These are phyloP conservation scores for Thelonectria blattea DNA, from an alignment of 2,329 filamentous ascomycete species.

Conservation along the genomic window DNA sequence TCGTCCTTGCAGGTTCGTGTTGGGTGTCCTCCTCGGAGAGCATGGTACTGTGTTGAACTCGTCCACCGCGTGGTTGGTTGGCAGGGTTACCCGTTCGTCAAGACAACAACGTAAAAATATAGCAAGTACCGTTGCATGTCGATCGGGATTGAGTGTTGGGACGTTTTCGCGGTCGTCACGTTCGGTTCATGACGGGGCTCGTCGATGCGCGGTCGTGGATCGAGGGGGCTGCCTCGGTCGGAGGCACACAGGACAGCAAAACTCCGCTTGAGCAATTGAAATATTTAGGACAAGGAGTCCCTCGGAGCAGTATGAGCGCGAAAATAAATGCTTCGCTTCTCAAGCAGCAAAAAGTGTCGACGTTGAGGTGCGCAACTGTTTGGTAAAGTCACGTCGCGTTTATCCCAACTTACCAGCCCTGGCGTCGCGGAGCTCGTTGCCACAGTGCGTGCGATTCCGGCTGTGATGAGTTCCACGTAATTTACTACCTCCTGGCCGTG, in stretches of 20 bases:
- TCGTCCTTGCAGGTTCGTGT: conserved; percentile 45
- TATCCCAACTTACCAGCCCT: conserved; percentile 29
- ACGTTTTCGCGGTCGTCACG: conserved; percentile 32
- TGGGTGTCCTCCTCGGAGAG: conserved; percentile 58
- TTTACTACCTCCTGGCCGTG: conserved; percentile 20
- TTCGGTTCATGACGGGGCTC: conserved; percentile 34
- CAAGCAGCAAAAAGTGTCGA: conserved; percentile 18
- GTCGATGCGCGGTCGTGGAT: conserved; percentile 32
- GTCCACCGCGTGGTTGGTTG: conserved; percentile 62
- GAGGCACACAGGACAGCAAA: conserved; percentile 5
- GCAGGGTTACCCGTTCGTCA: conserved; percentile 48
- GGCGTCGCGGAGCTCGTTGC: conserved; percentile 36
- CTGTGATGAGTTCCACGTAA: neutral
- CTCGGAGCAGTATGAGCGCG: conserved; percentile 16
- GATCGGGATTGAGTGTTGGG: conserved; percentile 30
- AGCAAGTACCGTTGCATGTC: conserved; percentile 40
- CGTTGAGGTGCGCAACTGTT: conserved; percentile 17
- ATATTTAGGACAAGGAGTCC: neutral
- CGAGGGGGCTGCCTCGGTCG: conserved; percentile 15
- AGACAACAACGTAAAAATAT: conserved; percentile 26
- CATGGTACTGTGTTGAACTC: conserved; percentile 63
- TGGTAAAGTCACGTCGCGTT: conserved; percentile 35
- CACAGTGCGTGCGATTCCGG: conserved; percentile 39
- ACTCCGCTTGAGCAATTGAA: conserved; percentile 6
- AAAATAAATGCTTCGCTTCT: conserved; percentile 10